Base-by-base conservation (phyloP, 2,329 filamentous ascomycete species). In the Fusarium xylarioides region DNA sequence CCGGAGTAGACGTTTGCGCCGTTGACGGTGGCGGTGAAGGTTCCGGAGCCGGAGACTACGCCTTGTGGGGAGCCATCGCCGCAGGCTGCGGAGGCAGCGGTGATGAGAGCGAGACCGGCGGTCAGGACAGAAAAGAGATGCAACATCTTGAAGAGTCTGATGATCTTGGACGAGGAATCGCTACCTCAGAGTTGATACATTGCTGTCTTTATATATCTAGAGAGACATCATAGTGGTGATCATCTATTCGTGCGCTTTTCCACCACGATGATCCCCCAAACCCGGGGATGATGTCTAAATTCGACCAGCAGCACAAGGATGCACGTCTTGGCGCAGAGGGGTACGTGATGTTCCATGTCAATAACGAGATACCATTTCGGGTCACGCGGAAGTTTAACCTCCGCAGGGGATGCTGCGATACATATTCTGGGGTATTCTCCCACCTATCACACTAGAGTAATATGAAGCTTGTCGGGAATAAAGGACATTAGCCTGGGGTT, bases 1-100 rank as follows among this genome's bases (percentile, higher is more conserved):
- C 88, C 88, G 0, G 83, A 80, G 80, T 90, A 90, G 19, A 89
- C 81, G 12, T 76, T 82, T 50, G 66, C 82, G 4, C 80, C 83
- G 60, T 87, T 86, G 34, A 77, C 81, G 16, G 77, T 83, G 14
- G 86, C 85, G 2, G 80, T 84, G 78, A 84, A 88, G 9, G 83
- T 83, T 34, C 82, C 83, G 5, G 83, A 85, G 70, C 85, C 86
- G 4, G 86, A 86, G 16, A 88, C 86, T 16, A 69, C 81, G 21
- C 84, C 85, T 63, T 86, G 74, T 0, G 86, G 85, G 2, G 80
- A 82, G 58, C 85, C 85, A 28, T 85, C 81, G 64, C 86, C 86
- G 74, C 86, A 88, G 67, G 87, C 84, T 26, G 82, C 85, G 8
- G 79, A 68, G 43, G 78, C 82, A 16, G 74, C 46, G 14, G 83